A percentile compares a stretch with the other conserved stretches of the same genome.
Evolutionary conservation across 768 basidiomycete species (phyloP).

Genomic region (Pulveroboletus ravenelii): DNA sequence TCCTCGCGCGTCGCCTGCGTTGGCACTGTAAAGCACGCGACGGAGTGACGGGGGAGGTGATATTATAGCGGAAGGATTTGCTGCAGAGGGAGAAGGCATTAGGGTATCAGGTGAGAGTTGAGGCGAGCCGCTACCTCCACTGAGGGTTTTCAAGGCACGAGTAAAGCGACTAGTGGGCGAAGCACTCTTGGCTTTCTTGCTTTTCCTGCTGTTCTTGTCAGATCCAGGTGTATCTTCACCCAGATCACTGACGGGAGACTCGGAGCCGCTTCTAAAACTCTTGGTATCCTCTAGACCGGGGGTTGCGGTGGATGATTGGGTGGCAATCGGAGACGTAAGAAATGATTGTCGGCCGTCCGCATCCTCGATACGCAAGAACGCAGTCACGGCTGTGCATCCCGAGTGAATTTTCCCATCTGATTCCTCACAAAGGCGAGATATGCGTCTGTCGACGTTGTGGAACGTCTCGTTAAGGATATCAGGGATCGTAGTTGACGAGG

Average conservation of each 20-base stretch:
- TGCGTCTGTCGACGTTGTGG: slow-evolving; percentile 80
- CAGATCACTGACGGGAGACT: slow-evolving; percentile 44
- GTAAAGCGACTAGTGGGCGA: slow-evolving; percentile 46
- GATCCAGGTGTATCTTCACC: slow-evolving; percentile 30
- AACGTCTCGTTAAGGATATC: slow-evolving; percentile 92
- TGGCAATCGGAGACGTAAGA: slow-evolving; percentile 32
- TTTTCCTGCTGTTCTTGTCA: slow-evolving; percentile 35
- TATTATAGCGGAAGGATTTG: slow-evolving; percentile 34
- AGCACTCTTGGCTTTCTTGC: slow-evolving; percentile 38
- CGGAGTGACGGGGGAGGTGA: slow-evolving; percentile 47
- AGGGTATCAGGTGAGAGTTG: slow-evolving; percentile 10
- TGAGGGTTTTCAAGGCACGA: slow-evolving; percentile 51
- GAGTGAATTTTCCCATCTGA: slow-evolving; percentile 92
- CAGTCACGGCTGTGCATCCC: slow-evolving; percentile 95
- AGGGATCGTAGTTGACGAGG: slow-evolving; percentile 60
- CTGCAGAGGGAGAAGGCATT: slow-evolving; percentile 12
- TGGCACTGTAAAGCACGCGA: slow-evolving; percentile 89
- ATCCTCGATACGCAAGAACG: slow-evolving; percentile 91
- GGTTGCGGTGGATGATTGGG: slow-evolving; percentile 26
- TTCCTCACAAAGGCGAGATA: slow-evolving; percentile 81
- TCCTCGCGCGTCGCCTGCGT: slow-evolving; percentile 93
- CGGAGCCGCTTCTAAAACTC: slow-evolving; percentile 33
- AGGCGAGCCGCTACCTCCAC: slow-evolving; percentile 29
- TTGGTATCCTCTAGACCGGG: slow-evolving; percentile 32
- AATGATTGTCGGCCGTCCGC: slow-evolving; percentile 69